Percentiles rank a stretch among this genome's conserved stretches.
These are phyloP conservation scores for Parsonsia alboflavescens DNA, from an alignment of 257 asterid genomes.

Conservation along the genomic window DNA sequence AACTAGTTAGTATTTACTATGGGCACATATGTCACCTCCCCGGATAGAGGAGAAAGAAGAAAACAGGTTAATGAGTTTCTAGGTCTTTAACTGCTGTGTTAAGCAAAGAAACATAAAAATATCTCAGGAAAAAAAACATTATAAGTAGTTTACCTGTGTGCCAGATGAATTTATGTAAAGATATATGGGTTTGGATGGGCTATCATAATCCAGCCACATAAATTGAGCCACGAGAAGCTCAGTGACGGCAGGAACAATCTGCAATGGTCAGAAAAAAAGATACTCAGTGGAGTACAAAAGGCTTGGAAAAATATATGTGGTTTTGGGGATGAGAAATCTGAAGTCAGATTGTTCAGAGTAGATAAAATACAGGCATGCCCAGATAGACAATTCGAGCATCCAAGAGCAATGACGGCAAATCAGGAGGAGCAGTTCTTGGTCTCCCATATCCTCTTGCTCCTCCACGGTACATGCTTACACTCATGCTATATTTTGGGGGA, in stretches of 20 bases:
- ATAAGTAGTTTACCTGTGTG: conserved; percentile 51
- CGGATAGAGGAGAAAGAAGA: conserved; percentile 2
- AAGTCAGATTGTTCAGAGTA: conserved; percentile 12
- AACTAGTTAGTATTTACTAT: neutral
- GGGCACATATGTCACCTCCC: conserved; percentile 5
- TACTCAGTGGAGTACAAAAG: neutral
- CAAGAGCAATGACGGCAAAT: conserved; percentile 87
- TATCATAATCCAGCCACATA: conserved; percentile 80
- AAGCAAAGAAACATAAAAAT: neutral
- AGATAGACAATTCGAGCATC: conserved; percentile 89
- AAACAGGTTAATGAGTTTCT: neutral
- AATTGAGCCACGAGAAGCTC: conserved; percentile 87
- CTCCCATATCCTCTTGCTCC: conserved; percentile 69
- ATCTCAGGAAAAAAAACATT: neutral
- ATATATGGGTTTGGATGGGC: conserved; percentile 74
- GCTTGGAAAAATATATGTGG: neutral
- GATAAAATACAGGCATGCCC: conserved; percentile 81
- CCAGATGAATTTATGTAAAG: conserved; percentile 88
- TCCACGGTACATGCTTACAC: conserved; percentile 72
- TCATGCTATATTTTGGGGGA: conserved; percentile 66
- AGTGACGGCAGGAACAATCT: conserved; percentile 89
- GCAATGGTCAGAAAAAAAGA: conserved; percentile 22
- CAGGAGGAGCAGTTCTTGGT: conserved; percentile 83
- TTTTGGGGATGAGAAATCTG: neutral
- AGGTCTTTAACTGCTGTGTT: neutral